These are phyloP conservation scores for Cordyceps farinosa DNA, from an alignment of 2,329 filamentous ascomycete genomes.

Conservation along the genomic window DNA sequence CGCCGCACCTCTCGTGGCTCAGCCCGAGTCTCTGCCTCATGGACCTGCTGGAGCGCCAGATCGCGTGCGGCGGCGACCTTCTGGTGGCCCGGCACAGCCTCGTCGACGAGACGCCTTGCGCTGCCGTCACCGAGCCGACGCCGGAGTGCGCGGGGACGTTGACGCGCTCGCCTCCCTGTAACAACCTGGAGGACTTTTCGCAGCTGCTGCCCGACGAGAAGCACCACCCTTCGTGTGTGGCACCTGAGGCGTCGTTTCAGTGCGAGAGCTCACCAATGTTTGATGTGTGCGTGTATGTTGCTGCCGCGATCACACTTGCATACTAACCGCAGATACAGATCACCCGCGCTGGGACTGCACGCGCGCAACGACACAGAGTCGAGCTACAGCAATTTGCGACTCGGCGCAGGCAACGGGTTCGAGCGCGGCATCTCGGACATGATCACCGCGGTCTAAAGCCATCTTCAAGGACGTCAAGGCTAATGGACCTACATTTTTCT, in stretches of 20 bases:
- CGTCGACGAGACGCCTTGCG: background rate
- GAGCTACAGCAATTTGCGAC: constrained; percentile 4
- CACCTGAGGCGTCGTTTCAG: background rate
- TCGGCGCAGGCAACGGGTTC: background rate
- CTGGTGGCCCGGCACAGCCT: background rate
- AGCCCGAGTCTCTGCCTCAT: constrained; percentile 15
- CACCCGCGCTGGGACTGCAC: background rate
- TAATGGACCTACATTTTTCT: background rate
- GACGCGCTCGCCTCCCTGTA: constrained; percentile 6
- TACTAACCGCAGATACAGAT: background rate
- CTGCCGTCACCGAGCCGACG: constrained; percentile 5
- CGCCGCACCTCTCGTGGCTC: constrained; percentile 8
- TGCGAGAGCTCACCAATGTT: constrained; percentile 3
- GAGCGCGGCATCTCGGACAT: constrained; percentile 15
- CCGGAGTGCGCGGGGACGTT: background rate
- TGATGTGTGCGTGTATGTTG: background rate
- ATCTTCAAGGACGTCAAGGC: background rate
- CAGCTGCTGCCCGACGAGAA: background rate
- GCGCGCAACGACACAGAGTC: background rate
- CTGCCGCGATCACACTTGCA: too few relatives aligned
- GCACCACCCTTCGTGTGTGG: background rate
- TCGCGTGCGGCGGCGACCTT: constrained; percentile 2
- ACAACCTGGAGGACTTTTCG: constrained; percentile 3
- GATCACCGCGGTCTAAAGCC: constrained; percentile 3
- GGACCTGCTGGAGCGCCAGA: constrained; percentile 17